Base-by-base conservation (phyloP, 2,329 filamentous ascomycete genomes). In the Penicillium olsonii region DNA sequence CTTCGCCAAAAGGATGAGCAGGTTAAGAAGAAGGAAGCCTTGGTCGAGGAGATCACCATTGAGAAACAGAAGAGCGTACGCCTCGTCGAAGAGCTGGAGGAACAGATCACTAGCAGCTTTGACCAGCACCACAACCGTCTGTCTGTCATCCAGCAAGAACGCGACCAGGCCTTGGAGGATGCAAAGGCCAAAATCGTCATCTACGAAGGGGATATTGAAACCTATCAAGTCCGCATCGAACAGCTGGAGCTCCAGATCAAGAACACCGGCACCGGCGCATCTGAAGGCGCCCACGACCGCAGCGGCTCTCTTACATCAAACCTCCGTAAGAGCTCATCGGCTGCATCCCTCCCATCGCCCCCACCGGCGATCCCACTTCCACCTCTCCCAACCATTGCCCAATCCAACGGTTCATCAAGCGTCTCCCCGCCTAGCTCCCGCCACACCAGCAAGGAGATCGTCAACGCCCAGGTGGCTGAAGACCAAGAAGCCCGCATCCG, bases 351-450 rank as follows among this genome's bases (percentile, higher is more conserved):
- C 10, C 94, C 94, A 2, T 97, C 94, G 1, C 94, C 94, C 22
- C 94, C 94, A 5, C 94, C 94, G 0, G 91, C 90, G 0, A 96
- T 97, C 61, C 94, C 94, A n/a, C 83, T 99, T 27, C 94, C 94
- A 2, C 94, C 94, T 33, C 80, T 99, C 15, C 94, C 94, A 3
- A 81, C 75, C 52, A 79, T 79, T 46, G 77, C 79, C 33, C 72
- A 75, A 37, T 71, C 77, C 11, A 67, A 72, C 22, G 67, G 78
- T 77, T 56, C 83, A 74, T 53, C 83, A 62, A 74, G 79, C 75
- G 60, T 82, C 69, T 70, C 83, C 64, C 72, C 83, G 60, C 73
- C 82, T 24, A 85, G 76, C 56, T 84, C 84, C 35, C 80, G 90
- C 10, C 90, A 92, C 51, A 80, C 84, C 15, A 95, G 90, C 78